Percentiles rank a stretch among this genome's conserved stretches.
phyloP scores from a whole-genome alignment of 2,329 filamentous ascomycete genomes.

The Nemania sp. region DNA sequence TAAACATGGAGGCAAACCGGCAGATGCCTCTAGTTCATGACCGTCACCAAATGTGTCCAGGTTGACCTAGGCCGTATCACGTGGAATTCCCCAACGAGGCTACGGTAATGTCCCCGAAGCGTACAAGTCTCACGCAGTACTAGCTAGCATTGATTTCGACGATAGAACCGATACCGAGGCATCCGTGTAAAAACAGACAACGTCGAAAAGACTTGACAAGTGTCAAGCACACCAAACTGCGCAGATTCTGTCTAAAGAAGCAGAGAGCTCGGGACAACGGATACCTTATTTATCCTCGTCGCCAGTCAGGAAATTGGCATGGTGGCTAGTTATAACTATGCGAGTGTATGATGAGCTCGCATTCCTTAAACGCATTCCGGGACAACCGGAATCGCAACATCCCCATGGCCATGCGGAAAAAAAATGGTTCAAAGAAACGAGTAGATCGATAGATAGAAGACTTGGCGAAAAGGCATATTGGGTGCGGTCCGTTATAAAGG shows the following conservation, averaged over 20 bases:
- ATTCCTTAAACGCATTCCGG: conserved; percentile 5
- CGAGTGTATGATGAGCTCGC: conserved; percentile 2
- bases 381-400: conserved; percentile 1
- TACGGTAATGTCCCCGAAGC: not conserved
- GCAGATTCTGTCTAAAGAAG: not conserved
- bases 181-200: not conserved
- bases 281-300: not conserved
- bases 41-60: not conserved
- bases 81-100: not conserved
- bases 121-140: not conserved
- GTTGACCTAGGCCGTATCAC: not conserved
- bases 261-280: conserved; percentile 3
- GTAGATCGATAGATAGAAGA: not conserved
- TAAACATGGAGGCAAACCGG: conserved; percentile 7
- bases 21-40: not conserved
- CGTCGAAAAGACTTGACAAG: not conserved
- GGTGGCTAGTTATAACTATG: conserved; percentile 9
- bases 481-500: conserved; percentile 17
- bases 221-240: not conserved
- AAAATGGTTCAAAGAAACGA: not conserved
- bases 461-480: not conserved
- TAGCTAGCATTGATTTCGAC: not conserved
- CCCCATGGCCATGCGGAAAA: not conserved
- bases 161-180: not conserved
- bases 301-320: not conserved